Evolutionary conservation across 1,284 basidiomycete genomes (phyloP).

Genomic region (Chondrostereum purpureum): DNA sequence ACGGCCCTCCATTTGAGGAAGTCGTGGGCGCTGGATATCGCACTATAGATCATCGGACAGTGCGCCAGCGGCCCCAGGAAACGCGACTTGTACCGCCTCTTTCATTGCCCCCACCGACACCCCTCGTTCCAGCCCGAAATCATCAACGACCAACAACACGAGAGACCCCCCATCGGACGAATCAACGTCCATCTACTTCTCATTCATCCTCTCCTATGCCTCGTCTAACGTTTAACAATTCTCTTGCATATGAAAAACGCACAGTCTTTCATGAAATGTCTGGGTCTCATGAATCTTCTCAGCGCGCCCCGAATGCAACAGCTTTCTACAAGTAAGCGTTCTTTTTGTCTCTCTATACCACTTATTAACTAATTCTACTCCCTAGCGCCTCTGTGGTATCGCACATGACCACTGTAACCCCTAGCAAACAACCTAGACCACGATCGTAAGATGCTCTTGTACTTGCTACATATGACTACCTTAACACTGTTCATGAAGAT

Average conservation of each 20-base stretch:
- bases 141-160: not conserved
- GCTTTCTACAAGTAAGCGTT: conserved; percentile 51
- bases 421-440: conserved; percentile 7
- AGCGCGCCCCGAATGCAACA: conserved; percentile 23
- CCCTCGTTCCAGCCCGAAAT: conserved; percentile 2
- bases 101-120: not conserved
- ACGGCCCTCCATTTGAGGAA: conserved; percentile 33
- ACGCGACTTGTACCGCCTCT: not conserved
- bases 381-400: conserved; percentile 46
- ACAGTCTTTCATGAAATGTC: not conserved
- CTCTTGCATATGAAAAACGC: conserved; percentile 35
- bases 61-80: not conserved
- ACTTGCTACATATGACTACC: not conserved
- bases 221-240: conserved; percentile 36
- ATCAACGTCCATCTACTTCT: not conserved
- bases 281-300: conserved; percentile 10
- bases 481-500: not conserved
- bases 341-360: conserved; percentile 4
- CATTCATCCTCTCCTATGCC: conserved; percentile 11
- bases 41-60: not conserved
- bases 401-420: conserved; percentile 24
- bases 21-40: conserved; percentile 21
- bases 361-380: conserved; percentile 3
- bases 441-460: not conserved
- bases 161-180: no score